Evolutionary conservation across 352 stramenopile species (phyloP).

Genomic region (Pythium dissimile): DNA sequence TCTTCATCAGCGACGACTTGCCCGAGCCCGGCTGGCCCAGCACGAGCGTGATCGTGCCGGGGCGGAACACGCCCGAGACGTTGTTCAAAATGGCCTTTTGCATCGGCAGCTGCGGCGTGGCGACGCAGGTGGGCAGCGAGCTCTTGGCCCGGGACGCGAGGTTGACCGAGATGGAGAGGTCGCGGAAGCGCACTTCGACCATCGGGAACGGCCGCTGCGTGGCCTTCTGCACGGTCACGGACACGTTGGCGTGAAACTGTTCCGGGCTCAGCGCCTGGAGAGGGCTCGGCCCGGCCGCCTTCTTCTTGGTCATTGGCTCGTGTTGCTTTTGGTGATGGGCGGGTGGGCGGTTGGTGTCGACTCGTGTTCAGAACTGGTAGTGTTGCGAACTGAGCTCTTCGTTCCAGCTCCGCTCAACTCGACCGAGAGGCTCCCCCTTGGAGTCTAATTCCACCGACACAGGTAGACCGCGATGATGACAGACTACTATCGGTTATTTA

Average conservation of each 20-base stretch:
- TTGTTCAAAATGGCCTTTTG: conserved; percentile 29
- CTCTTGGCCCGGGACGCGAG: conserved; percentile 20
- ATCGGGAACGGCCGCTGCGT: conserved; percentile 22
- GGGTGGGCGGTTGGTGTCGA: no score
- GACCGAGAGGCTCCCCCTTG: no score
- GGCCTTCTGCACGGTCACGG: conserved; percentile 17
- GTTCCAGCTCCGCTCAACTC: no score
- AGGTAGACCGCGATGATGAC: no score
- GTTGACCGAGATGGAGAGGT: conserved; percentile 35
- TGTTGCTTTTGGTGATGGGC: background rate
- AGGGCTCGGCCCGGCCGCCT: background rate
- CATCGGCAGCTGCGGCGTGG: conserved; percentile 8
- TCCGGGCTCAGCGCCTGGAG: conserved; percentile 21
- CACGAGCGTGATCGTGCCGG: conserved; percentile 25
- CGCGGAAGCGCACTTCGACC: conserved; percentile 33
- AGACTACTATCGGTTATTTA: no score
- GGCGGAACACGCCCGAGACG: conserved; percentile 24
- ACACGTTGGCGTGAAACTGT: conserved; percentile 26
- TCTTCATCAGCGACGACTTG: conserved; percentile 29
- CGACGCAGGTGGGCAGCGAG: conserved; percentile 5
- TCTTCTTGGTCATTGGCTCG: conserved; percentile 1
- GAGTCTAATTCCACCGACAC: no score
- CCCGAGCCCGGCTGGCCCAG: conserved; percentile 20
- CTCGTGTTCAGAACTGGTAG: no score
- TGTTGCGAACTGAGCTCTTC: no score